phyloP scores from a whole-genome alignment of 805 yeast species.

The Blastobotrys chiropterorum region DNA sequence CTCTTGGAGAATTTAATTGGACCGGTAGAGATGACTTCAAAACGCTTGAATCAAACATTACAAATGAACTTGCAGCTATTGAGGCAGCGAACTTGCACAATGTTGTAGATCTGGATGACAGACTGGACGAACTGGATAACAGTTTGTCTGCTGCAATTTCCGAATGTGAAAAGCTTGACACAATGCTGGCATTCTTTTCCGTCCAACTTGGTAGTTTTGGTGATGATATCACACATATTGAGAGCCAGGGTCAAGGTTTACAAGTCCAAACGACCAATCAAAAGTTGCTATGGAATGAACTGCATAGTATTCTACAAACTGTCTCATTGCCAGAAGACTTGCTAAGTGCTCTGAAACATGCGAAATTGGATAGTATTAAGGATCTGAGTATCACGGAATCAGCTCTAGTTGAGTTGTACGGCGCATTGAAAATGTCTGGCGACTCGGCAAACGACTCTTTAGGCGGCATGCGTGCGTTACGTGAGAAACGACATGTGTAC shows the following conservation, averaged over 20 bases:
- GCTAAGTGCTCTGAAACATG: constrained; percentile 40
- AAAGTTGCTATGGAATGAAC: constrained; percentile 63
- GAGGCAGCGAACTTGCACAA: constrained; percentile 58
- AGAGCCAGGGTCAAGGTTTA: constrained; percentile 68
- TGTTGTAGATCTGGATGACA: constrained; percentile 44
- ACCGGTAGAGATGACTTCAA: constrained; percentile 57
- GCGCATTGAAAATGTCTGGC: constrained; percentile 59
- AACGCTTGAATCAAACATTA: constrained; percentile 50
- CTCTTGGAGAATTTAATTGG: constrained; percentile 78
- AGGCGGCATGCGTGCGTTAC: constrained; percentile 56
- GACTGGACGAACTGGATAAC: constrained; percentile 38
- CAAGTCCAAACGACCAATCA: constrained; percentile 81
- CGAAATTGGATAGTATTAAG: constrained; percentile 43
- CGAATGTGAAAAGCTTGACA: constrained; percentile 52
- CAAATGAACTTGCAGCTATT: constrained; percentile 51
- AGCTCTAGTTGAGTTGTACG: constrained; percentile 49
- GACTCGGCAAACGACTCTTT: constrained; percentile 34
- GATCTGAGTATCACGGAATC: constrained; percentile 46
- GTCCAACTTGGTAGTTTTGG: constrained; percentile 59
- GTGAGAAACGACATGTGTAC: constrained; percentile 56
- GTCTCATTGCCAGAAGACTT: constrained; percentile 58
- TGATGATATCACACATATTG: constrained; percentile 64
- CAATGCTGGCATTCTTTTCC: constrained; percentile 48
- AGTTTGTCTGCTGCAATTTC: constrained; percentile 39
- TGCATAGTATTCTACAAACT: constrained; percentile 62